phyloP scores from a whole-genome alignment of 441 rosid genomes.

The Hura crepitans region DNA sequence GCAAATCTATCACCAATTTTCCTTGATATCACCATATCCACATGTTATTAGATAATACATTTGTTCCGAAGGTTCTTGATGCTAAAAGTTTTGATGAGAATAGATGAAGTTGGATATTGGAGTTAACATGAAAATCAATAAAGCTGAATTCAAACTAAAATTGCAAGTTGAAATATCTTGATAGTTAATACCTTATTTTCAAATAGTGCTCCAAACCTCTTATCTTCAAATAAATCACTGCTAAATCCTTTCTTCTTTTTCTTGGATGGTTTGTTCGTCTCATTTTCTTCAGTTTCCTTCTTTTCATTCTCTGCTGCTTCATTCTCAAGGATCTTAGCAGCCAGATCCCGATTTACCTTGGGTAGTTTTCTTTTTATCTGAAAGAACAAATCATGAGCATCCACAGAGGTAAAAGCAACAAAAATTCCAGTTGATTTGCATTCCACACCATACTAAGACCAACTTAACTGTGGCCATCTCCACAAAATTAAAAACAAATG shows the following conservation, averaged over 20 bases:
- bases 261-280: conserved; percentile 56
- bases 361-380: conserved; percentile 67
- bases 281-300: conserved; percentile 42
- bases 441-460: not conserved
- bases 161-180: not conserved
- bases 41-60: not conserved
- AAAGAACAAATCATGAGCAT: conserved; percentile 22
- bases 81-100: not conserved
- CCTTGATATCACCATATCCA: not conserved
- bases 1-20: not conserved
- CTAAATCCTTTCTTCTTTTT: conserved; percentile 71
- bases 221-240: conserved; percentile 47
- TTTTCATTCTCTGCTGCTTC: conserved; percentile 52
- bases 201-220: conserved; percentile 53
- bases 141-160: not conserved
- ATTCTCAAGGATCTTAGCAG: conserved; percentile 43
- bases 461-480: not conserved
- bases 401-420: not conserved
- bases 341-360: conserved; percentile 63
- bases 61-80: not conserved
- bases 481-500: not conserved
- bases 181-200: conserved; percentile 46
- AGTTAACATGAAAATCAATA: not conserved
- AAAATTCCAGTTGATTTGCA: not conserved
- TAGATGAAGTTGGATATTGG: not conserved